phyloP scores from a whole-genome alignment of 352 stramenopile species.

The Phytopythium cucurbitacearum region DNA sequence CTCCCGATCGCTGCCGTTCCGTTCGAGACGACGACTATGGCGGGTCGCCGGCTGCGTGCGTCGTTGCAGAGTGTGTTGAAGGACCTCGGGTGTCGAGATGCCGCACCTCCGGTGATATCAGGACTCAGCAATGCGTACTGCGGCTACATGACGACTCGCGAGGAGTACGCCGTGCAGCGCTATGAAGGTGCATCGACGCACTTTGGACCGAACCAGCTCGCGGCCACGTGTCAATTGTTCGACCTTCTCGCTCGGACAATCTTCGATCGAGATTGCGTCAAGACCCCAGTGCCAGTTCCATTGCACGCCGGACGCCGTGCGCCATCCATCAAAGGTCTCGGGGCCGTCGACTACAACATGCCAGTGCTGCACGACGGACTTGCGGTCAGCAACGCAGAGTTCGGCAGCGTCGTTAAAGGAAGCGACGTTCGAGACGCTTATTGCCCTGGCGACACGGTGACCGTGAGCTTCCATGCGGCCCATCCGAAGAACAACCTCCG shows the following conservation, averaged over 20 bases:
- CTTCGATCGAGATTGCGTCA: not conserved
- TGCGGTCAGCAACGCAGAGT: constrained; percentile 23
- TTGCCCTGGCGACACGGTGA: constrained; percentile 47
- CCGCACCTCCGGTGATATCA: constrained; percentile 50
- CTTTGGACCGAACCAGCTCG: constrained; percentile 84
- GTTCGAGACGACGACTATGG: constrained; percentile 86
- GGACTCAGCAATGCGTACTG: constrained; percentile 82
- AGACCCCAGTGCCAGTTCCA: not conserved
- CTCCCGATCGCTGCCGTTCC: constrained; percentile 68
- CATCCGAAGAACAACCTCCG: constrained; percentile 83
- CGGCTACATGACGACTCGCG: constrained; percentile 80
- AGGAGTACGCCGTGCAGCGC: constrained; percentile 83
- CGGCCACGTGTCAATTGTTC: constrained; percentile 77
- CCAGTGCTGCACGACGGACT: constrained; percentile 70
- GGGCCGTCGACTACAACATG: constrained; percentile 69
- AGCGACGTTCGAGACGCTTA: constrained; percentile 3
- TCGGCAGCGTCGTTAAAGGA: constrained; percentile 34
- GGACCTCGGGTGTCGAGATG: constrained; percentile 6
- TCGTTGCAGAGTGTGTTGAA: constrained; percentile 28
- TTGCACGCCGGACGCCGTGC: constrained; percentile 14
- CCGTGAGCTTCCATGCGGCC: constrained; percentile 61
- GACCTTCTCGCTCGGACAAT: constrained; percentile 43
- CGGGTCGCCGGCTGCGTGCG: constrained; percentile 54
- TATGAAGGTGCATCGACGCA: constrained; percentile 90
- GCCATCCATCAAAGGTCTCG: constrained; percentile 56